These are phyloP conservation scores for Thymus quinquecostatus DNA, from an alignment of 257 asterid species.

Conservation along the genomic window DNA sequence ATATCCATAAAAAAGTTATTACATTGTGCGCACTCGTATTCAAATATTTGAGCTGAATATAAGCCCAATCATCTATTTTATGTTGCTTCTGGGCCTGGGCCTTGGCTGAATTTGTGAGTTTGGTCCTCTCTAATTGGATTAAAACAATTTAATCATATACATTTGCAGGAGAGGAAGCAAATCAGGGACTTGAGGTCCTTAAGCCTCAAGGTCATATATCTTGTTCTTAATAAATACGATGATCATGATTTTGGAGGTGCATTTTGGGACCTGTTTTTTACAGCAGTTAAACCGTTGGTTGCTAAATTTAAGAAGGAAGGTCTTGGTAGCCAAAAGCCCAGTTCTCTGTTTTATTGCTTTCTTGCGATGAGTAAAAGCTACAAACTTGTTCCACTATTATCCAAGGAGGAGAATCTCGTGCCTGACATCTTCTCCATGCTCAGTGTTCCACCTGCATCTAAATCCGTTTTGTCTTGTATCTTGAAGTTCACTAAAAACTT, in stretches of 20 bases:
- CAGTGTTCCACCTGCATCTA: conserved; percentile 69
- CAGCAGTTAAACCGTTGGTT: conserved; percentile 64
- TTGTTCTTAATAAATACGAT: conserved; percentile 61
- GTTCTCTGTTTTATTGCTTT: conserved; percentile 86
- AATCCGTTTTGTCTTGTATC: conserved; percentile 62
- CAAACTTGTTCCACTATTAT: conserved; percentile 66
- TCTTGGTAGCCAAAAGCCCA: conserved; percentile 80
- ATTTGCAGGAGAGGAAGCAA: conserved; percentile 72
- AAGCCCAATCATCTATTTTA: not conserved
- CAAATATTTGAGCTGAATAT: not conserved
- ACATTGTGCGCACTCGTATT: not conserved
- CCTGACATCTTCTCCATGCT: conserved; percentile 83
- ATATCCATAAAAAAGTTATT: not conserved
- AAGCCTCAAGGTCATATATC: conserved; percentile 74
- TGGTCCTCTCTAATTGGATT: not conserved
- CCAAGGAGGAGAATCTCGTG: conserved; percentile 68
- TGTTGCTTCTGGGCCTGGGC: conserved; percentile 19
- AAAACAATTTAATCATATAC: conserved; percentile 16
- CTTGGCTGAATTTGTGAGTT: conserved; percentile 9
- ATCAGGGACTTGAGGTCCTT: conserved; percentile 84
- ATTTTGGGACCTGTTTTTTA: conserved; percentile 82
- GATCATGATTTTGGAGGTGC: conserved; percentile 64
- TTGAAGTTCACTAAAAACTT: conserved; percentile 80
- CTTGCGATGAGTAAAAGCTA: conserved; percentile 90
- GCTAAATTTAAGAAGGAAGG: conserved; percentile 80